Conservation (phyloP, 352 stramenopile species). For the Globisporangium echinulatum region DNA sequence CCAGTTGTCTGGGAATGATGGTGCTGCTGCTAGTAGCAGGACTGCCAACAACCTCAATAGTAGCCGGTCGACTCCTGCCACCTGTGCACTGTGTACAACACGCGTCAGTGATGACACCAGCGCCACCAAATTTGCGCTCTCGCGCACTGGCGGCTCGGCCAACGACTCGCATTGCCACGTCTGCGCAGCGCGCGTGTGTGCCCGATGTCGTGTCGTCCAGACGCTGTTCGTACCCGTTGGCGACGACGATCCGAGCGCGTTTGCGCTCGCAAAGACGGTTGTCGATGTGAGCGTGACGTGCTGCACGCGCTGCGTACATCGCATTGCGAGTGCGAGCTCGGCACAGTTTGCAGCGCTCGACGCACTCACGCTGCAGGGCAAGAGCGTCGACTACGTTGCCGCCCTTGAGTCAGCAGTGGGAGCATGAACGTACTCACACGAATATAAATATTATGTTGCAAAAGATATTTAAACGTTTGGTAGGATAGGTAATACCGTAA, state of each 20-base stretch:
- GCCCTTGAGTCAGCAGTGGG: too few relatives aligned
- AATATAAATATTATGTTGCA: too few relatives aligned
- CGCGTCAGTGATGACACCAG: not conserved
- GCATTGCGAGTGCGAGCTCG: constrained; percentile 13
- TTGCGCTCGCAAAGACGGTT: not conserved
- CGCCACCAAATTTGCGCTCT: not conserved
- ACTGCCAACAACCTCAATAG: not conserved
- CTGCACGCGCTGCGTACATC: constrained; percentile 22
- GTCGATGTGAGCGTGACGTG: constrained; percentile 18
- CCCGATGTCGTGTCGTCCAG: constrained; percentile 9
- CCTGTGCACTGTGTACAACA: not conserved
- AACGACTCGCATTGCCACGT: not conserved
- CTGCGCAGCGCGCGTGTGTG: not conserved
- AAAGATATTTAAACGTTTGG: too few relatives aligned
- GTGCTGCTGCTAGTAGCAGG: not conserved
- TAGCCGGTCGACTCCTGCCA: not conserved
- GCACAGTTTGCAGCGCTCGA: constrained; percentile 23
- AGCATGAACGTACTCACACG: too few relatives aligned
- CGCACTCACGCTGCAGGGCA: constrained; percentile 10
- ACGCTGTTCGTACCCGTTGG: constrained; percentile 8
- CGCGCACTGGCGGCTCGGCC: not conserved
- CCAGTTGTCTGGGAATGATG: not conserved
- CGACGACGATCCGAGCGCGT: not conserved
- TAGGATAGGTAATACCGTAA: too few relatives aligned
- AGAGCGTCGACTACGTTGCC: constrained; percentile 5